Evolutionary conservation across 805 yeast genomes (phyloP), one percentile per base, ranked within the genome.

Genomic region (Dipodascus geniculatus): DNA sequence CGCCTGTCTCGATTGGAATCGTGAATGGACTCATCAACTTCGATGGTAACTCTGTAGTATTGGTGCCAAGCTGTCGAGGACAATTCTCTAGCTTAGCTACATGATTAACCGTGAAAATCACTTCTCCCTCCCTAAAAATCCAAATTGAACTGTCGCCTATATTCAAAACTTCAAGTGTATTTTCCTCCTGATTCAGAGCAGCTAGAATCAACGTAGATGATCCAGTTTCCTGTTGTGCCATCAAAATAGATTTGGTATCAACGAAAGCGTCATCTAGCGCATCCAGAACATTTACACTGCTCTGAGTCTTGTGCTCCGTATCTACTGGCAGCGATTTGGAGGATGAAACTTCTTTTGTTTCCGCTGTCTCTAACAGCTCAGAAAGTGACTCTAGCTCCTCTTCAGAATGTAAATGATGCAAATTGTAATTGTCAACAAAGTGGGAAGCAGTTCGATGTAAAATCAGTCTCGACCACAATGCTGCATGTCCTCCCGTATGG

Each of bases 161-260:
- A 35, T 42, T 23, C n/a, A 57, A 50, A 17, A 55, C 50, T 22
- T 54, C 47, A 17, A 55, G 48, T 3, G 44, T 38, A 17, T 38
- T 38, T 14, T 55, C 48, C 48, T 55, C 53, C 28, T 53, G 54
- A 23, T 54, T 55, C 24, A 55, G 52, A 17, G 50, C 54, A 22
- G 57, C 56, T 28, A 55, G 23, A 23, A 55, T 55, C 31, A 55
- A 42, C n/a, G 57, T 55, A 16, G 57, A 55, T 17, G 57, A 55
- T 48, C 57, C 57, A 38, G 49, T 51, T 20, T 31, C 49, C 31
- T 48, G 6, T n/a, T 48, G 54, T 19, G 52, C 49, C 9, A 42
- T 51, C 58, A 55, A 54, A 22, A 51, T 42, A 6, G 35, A 20
- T 20, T 53, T 54, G 47, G 56, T 48, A 23, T 55, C 56, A 17